Evolutionary conservation across 768 basidiomycete genomes (phyloP).

Genomic region (Serendipita indica): DNA sequence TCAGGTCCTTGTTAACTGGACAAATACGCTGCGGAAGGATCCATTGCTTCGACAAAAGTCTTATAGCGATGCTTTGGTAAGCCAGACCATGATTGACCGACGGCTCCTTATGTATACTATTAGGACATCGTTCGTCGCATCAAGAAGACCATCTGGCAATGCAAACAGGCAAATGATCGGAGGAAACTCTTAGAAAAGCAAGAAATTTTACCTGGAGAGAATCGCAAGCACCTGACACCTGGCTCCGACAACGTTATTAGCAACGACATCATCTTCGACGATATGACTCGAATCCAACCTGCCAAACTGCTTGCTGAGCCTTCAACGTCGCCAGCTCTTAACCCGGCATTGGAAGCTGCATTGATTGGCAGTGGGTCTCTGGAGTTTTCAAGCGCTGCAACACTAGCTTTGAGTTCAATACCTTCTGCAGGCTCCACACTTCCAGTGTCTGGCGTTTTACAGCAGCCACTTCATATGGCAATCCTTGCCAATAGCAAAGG

Average conservation of each 20-base stretch:
- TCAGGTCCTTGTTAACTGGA: slow-evolving; percentile 55
- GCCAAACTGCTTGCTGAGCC: no score
- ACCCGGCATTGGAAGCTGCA: background rate
- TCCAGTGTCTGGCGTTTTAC: slow-evolving; percentile 50
- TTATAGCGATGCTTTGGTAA: slow-evolving; percentile 47
- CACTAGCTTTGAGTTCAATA: no score
- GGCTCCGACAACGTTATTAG: no score
- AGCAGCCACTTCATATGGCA: slow-evolving; percentile 43
- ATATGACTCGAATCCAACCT: no score
- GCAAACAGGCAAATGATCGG: slow-evolving; percentile 30
- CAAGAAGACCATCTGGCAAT: slow-evolving; percentile 70
- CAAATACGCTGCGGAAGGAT: slow-evolving; percentile 63
- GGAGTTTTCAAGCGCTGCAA: background rate
- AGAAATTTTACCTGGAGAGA: no score
- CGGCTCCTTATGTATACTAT: no score
- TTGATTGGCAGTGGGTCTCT: no score
- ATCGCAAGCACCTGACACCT: no score
- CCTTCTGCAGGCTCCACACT: no score
- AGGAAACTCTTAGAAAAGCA: slow-evolving; percentile 21
- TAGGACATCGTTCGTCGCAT: slow-evolving; percentile 71
- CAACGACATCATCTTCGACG: no score
- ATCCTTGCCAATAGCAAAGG: slow-evolving; percentile 25
- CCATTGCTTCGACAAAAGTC: slow-evolving; percentile 47
- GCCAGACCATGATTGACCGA: slow-evolving; percentile 21
- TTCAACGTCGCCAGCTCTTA: no score